These are phyloP conservation scores for Colletotrichum shisoi DNA, from an alignment of 2,329 filamentous ascomycete genomes.

Conservation along the genomic window DNA sequence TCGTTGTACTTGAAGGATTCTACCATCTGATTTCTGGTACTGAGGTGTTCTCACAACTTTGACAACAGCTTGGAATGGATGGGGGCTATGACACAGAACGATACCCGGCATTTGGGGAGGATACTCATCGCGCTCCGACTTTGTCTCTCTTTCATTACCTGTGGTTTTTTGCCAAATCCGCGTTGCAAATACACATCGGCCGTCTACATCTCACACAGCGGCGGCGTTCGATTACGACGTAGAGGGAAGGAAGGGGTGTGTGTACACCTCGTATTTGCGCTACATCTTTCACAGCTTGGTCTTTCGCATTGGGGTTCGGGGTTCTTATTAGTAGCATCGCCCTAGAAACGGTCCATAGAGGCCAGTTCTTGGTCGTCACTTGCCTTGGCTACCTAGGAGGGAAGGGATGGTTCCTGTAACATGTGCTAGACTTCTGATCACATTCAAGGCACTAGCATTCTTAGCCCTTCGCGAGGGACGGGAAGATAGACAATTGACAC, in stretches of 20 bases:
- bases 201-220: constrained; percentile 9
- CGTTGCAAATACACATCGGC: constrained; percentile 30
- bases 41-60: constrained; percentile 24
- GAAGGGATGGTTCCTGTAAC: constrained; percentile 17
- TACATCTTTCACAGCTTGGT: constrained; percentile 26
- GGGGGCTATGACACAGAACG: constrained; percentile 32
- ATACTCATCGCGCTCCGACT: constrained; percentile 28
- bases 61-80: constrained; percentile 35
- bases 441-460: constrained; percentile 14
- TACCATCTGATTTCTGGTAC: constrained; percentile 16
- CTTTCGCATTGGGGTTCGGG: constrained; percentile 14
- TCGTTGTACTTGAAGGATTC: neutral
- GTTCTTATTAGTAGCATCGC: neutral
- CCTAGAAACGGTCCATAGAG: neutral
- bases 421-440: constrained; percentile 13
- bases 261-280: constrained; percentile 25
- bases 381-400: constrained; percentile 25
- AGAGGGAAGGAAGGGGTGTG: constrained; percentile 5
- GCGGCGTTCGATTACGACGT: constrained; percentile 15
- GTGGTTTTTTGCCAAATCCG: constrained; percentile 11
- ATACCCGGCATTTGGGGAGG: constrained; percentile 37
- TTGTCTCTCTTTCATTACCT: constrained; percentile 25
- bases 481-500: constrained; percentile 18
- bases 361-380: constrained; percentile 10
- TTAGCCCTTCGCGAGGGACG: constrained; percentile 3